Percentiles rank a stretch among this genome's conserved stretches.
These are phyloP conservation scores for Xylaria polymorpha DNA, from an alignment of 2,329 filamentous ascomycete species.

Conservation along the genomic window DNA sequence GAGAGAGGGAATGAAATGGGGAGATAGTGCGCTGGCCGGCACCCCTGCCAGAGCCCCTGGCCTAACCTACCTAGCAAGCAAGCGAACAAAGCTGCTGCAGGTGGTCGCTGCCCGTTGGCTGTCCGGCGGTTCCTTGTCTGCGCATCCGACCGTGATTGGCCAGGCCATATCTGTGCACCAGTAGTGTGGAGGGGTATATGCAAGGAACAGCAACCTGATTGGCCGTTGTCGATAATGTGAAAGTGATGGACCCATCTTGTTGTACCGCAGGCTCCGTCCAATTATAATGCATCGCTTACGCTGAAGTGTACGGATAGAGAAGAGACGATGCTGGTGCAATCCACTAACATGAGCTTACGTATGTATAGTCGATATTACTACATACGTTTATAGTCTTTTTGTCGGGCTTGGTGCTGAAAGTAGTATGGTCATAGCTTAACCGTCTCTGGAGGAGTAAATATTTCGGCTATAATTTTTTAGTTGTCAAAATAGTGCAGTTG, in stretches of 20 bases:
- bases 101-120: neutral
- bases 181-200: constrained; percentile 10
- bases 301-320: neutral
- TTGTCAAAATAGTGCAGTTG: neutral
- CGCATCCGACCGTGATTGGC: constrained; percentile 19
- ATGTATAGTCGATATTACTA: no score
- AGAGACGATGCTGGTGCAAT: neutral
- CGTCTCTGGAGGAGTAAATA: neutral
- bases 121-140: constrained; percentile 19
- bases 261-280: constrained; percentile 5
- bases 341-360: neutral
- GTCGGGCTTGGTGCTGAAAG: neutral
- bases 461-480: neutral
- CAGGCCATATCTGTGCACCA: neutral
- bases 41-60: constrained; percentile 27
- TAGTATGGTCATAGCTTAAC: neutral
- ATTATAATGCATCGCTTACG: constrained; percentile 12
- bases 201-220: constrained; percentile 32
- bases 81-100: constrained; percentile 22
- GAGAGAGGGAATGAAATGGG: constrained; percentile 41
- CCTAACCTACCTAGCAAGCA: neutral
- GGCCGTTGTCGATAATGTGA: neutral
- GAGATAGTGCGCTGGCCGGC: constrained; percentile 23
- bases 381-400: neutral
- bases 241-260: constrained; percentile 9